Conservation (phyloP, 495 filamentous ascomycete species). For the Penicillium manginii region DNA sequence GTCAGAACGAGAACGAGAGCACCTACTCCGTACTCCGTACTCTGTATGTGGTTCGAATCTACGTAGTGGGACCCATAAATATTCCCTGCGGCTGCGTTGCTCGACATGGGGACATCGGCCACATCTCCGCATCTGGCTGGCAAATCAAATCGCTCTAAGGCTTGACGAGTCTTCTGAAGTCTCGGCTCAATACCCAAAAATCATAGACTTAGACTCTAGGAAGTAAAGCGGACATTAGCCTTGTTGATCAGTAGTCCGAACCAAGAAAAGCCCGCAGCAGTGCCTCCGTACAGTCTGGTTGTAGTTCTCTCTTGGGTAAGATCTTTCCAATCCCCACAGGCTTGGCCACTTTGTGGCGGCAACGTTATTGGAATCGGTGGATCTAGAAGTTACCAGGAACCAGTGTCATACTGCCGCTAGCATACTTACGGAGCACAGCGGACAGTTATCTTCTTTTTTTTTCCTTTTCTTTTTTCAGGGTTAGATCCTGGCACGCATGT, state of each 20-base stretch:
- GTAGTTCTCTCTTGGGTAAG: constrained; percentile 4
- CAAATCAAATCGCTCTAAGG: constrained; percentile 6
- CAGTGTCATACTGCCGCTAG: constrained; percentile 12
- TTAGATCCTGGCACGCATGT: neutral
- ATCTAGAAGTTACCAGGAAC: constrained; percentile 15
- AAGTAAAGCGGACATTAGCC: constrained; percentile 1
- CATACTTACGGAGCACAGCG: neutral
- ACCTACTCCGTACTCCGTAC: neutral
- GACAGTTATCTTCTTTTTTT: neutral
- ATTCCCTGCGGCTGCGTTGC: constrained; percentile 1
- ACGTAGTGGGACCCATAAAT: neutral
- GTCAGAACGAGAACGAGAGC: constrained; percentile 1
- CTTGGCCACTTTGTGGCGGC: neutral
- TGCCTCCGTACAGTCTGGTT: constrained; percentile 3
- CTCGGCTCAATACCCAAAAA: neutral
- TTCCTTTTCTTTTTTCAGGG: neutral
- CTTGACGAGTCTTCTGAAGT: neutral
- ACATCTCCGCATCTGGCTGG: constrained; percentile 7
- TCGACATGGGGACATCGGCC: neutral
- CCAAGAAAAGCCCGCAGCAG: neutral
- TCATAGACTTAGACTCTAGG: neutral
- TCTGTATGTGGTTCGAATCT: neutral
- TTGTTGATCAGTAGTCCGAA: constrained; percentile 1
- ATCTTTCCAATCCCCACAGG: constrained; percentile 12
- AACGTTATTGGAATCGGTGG: constrained; percentile 2